phyloP scores from a whole-genome alignment of 2,329 filamentous ascomycete species.

The Sporothrix schenckii region DNA sequence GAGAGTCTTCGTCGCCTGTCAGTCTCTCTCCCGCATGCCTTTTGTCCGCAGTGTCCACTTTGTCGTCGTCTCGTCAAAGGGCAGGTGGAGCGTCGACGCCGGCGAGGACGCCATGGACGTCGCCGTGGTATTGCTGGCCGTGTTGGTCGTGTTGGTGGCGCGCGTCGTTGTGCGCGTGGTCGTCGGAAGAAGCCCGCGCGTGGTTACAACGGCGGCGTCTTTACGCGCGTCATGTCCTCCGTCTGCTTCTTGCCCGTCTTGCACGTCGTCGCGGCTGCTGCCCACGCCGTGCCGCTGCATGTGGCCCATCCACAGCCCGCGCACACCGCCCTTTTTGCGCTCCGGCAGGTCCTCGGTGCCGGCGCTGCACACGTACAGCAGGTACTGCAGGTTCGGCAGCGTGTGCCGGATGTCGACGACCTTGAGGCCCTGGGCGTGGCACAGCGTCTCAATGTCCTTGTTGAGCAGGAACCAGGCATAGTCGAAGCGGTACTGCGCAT shows the following conservation, averaged over 20 bases:
- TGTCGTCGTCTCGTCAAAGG: constrained; percentile 52
- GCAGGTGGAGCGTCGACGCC: constrained; percentile 42
- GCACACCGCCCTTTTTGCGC: constrained; percentile 63
- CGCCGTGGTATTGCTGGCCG: not conserved
- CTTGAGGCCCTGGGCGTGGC: constrained; percentile 68
- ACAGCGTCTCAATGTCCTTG: constrained; percentile 81
- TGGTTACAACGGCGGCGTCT: not conserved
- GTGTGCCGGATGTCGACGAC: constrained; percentile 91
- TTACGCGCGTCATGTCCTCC: not conserved
- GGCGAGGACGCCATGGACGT: not conserved
- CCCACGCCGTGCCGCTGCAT: constrained; percentile 44
- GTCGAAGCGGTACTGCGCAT: constrained; percentile 84
- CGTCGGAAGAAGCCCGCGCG: constrained; percentile 7
- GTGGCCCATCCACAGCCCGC: constrained; percentile 59
- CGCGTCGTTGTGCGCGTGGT: constrained; percentile 6
- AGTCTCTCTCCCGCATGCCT: constrained; percentile 53
- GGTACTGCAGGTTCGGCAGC: constrained; percentile 88
- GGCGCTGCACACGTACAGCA: constrained; percentile 85
- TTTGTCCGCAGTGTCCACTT: constrained; percentile 60
- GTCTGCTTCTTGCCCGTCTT: too few relatives aligned
- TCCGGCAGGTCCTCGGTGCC: constrained; percentile 67
- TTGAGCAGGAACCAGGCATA: constrained; percentile 97
- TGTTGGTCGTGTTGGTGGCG: not conserved
- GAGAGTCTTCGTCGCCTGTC: not conserved
- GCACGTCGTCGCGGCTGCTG: too few relatives aligned